These are phyloP conservation scores for Aspergillus asperescens DNA, from an alignment of 495 filamentous ascomycete species.

Conservation along the genomic window DNA sequence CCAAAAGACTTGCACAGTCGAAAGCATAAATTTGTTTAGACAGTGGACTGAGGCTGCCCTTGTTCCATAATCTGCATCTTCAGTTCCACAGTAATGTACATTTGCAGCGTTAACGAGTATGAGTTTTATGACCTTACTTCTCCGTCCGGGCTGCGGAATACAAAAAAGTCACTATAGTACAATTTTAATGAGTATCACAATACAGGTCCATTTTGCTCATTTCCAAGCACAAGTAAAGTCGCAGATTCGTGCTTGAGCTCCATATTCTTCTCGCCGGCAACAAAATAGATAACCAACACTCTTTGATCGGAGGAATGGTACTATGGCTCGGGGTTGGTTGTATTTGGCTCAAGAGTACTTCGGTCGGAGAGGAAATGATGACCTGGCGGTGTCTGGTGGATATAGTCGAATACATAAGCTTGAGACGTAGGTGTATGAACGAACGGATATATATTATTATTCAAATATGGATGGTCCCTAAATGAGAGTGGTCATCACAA, in stretches of 20 bases:
- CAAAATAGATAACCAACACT: no score
- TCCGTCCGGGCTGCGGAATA: conserved; percentile 7
- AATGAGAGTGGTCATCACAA: background rate
- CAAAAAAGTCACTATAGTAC: conserved; percentile 16
- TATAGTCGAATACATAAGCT: no score
- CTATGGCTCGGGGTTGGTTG: no score
- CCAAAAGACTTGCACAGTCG: conserved; percentile 42
- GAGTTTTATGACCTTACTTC: conserved; percentile 13
- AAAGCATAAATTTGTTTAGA: conserved; percentile 24
- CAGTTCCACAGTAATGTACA: conserved; percentile 13
- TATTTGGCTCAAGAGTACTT: no score
- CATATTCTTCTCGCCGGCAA: no score
- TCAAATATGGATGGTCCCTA: background rate
- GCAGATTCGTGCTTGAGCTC: no score
- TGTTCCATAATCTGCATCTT: conserved; percentile 18
- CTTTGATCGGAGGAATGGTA: no score
- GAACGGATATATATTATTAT: background rate
- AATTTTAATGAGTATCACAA: conserved; percentile 3
- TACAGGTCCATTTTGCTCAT: background rate
- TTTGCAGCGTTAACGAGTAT: conserved; percentile 21
- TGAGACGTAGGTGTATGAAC: no score
- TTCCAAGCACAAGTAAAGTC: background rate
- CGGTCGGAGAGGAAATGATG: no score
- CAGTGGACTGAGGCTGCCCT: conserved; percentile 1
- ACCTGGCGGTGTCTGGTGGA: no score